These are phyloP conservation scores for Proliferodiscus dingleyae DNA, from an alignment of 2,329 filamentous ascomycete genomes.

Conservation along the genomic window DNA sequence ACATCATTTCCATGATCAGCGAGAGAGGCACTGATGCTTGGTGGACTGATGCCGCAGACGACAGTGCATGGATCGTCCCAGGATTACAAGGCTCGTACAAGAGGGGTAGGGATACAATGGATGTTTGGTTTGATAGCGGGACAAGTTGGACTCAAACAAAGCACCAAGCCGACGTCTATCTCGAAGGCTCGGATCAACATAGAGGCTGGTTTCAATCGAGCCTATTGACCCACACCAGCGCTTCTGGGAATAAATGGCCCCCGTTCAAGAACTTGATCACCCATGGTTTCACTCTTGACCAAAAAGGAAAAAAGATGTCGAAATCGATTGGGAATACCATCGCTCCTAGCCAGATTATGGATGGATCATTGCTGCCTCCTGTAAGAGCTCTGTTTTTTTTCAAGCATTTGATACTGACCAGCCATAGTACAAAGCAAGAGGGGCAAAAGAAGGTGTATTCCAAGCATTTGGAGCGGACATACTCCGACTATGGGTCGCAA, in stretches of 20 bases:
- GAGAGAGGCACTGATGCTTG: conserved; percentile 82
- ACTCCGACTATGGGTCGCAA: conserved; percentile 84
- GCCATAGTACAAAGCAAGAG: conserved; percentile 43
- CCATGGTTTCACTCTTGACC: conserved; percentile 89
- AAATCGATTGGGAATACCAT: conserved; percentile 93
- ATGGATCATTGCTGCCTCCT: conserved; percentile 70
- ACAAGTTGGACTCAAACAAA: conserved; percentile 74
- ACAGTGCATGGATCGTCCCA: conserved; percentile 70
- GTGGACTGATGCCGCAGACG: conserved; percentile 80
- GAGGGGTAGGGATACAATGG: conserved; percentile 92
- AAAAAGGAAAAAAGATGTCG: conserved; percentile 94
- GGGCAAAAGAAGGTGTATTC: conserved; percentile 39
- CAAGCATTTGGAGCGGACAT: conserved; percentile 82
- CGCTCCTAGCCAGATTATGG: conserved; percentile 75
- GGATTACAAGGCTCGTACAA: conserved; percentile 57
- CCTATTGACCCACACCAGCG: conserved; percentile 69
- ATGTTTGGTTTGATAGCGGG: conserved; percentile 98
- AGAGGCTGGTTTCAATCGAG: conserved; percentile 98
- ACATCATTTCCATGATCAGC: conserved; percentile 76
- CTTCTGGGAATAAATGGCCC: conserved; percentile 41
- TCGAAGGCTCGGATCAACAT: conserved; percentile 94
- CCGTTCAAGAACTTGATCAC: conserved; percentile 91
- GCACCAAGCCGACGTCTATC: conserved; percentile 72
- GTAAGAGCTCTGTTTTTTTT: conserved; percentile 28
- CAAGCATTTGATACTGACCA: background rate